phyloP scores from a whole-genome alignment of 495 filamentous ascomycete genomes.

The Aspergillus bertholletiae region DNA sequence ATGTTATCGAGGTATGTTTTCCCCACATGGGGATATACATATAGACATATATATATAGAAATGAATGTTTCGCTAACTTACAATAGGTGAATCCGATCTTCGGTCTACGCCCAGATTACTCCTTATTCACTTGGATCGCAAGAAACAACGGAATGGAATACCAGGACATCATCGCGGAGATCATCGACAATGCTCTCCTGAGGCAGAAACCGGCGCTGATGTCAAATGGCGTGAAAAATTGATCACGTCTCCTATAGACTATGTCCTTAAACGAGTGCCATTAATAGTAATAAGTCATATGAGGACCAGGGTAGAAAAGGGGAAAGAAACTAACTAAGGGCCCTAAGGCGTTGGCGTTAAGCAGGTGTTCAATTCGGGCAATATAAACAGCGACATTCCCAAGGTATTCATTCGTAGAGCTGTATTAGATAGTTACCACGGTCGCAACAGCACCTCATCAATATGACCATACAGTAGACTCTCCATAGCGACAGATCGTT shows the following conservation, averaged over 20 bases:
- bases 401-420: too few species aligned
- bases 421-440: too few species aligned
- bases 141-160: conserved; percentile 4
- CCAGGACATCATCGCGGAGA: conserved; percentile 1
- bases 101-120: neutral
- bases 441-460: too few species aligned
- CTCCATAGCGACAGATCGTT: too few species aligned
- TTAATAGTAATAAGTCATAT: too few species aligned
- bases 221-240: neutral
- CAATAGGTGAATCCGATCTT: neutral
- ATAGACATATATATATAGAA: neutral
- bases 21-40: neutral
- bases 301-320: too few species aligned
- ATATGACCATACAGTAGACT: too few species aligned
- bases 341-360: too few species aligned
- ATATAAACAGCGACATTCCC: too few species aligned
- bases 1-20: conserved; percentile 10
- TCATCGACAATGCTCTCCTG: neutral
- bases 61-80: neutral
- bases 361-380: too few species aligned
- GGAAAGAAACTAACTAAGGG: too few species aligned
- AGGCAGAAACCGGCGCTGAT: neutral
- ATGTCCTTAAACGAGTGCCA: neutral
- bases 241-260: neutral
- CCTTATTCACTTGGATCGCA: neutral